These are phyloP conservation scores for Pythium aquatile DNA, from an alignment of 352 stramenopile genomes.

Conservation along the genomic window DNA sequence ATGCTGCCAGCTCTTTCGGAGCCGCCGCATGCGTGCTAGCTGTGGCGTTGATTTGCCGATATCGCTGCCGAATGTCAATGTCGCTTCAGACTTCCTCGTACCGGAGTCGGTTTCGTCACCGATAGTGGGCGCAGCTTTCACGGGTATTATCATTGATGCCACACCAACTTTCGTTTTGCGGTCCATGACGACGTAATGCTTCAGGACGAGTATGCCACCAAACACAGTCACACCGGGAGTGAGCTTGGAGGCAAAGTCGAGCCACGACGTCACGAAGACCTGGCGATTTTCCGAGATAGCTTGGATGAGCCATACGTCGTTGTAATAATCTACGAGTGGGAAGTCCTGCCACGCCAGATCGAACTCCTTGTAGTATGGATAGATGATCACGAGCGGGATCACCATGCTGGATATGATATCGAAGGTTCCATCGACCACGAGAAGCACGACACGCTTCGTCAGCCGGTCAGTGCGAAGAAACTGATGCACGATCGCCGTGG, in stretches of 20 bases:
- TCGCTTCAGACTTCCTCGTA: too few species aligned
- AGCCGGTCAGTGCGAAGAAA: background rate
- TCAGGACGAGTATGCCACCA: slow-evolving; percentile 4
- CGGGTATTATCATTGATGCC: too few species aligned
- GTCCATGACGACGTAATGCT: slow-evolving; percentile 8
- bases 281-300: slow-evolving; percentile 25
- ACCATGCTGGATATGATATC: slow-evolving; percentile 22
- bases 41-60: too few species aligned
- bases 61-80: too few species aligned
- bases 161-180: too few species aligned
- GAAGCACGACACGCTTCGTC: slow-evolving; percentile 1
- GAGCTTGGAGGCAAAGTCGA: slow-evolving; percentile 17
- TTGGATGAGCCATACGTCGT: slow-evolving; percentile 26
- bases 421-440: slow-evolving; percentile 13
- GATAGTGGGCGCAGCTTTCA: too few species aligned
- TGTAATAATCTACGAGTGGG: slow-evolving; percentile 20
- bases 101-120: too few species aligned
- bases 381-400: slow-evolving; percentile 23
- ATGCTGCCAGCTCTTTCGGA: too few species aligned
- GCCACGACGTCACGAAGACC: slow-evolving; percentile 26
- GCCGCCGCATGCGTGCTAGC: too few species aligned
- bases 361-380: slow-evolving; percentile 22
- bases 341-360: slow-evolving; percentile 13
- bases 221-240: background rate
- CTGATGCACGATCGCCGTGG: slow-evolving; percentile 5